Conservation (phyloP, 345 rosid species). For the Raphanus raphanistrum region DNA sequence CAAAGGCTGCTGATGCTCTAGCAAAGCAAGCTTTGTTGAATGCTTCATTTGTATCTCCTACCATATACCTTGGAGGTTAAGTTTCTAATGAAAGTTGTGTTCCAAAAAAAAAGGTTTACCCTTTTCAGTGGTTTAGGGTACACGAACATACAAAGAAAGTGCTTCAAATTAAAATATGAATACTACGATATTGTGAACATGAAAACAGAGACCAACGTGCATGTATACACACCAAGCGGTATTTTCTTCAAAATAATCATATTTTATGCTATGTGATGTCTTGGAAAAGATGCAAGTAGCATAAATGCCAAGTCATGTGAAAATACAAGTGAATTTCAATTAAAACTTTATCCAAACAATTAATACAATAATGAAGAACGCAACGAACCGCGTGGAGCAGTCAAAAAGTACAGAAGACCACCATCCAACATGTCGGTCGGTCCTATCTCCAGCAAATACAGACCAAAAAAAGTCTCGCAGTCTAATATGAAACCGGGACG, state of each 20-base stretch:
- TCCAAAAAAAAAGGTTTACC: no score
- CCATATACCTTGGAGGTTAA: no score
- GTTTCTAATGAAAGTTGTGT: no score
- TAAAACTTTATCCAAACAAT: neutral
- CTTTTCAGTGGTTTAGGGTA: neutral
- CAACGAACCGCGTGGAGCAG: constrained; percentile 21
- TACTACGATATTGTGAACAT: neutral
- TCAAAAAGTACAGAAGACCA: neutral
- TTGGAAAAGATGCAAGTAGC: neutral
- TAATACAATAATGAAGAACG: neutral
- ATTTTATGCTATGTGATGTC: neutral
- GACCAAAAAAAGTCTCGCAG: neutral
- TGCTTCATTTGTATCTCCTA: no score
- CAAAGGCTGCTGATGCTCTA: no score
- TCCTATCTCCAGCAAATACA: constrained; percentile 2
- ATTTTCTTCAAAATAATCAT: neutral
- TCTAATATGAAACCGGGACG: neutral
- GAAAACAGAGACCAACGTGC: neutral
- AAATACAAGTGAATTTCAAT: constrained; percentile 14
- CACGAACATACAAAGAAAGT: neutral
- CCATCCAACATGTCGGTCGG: constrained; percentile 16
- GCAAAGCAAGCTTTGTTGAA: no score
- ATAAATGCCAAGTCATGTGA: constrained; percentile 29
- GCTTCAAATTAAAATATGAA: neutral
- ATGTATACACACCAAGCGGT: neutral